Base-by-base conservation (phyloP, 1,284 basidiomycete genomes). In the Apiotrichum laibachii region DNA sequence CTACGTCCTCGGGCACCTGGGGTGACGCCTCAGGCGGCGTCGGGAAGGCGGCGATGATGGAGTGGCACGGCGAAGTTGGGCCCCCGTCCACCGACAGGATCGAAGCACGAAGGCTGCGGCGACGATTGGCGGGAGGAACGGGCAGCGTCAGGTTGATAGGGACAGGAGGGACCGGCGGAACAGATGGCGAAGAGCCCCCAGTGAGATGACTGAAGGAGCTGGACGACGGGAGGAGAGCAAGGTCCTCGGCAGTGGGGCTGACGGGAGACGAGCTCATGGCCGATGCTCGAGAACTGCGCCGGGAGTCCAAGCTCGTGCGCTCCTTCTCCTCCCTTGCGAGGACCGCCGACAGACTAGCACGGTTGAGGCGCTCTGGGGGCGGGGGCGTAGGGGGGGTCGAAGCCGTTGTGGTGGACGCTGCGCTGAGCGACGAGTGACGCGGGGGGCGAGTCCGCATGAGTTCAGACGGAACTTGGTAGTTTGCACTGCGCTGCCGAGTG, bases 21-120 rank as follows among this genome's bases (percentile, higher is more conserved):
- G 40, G 40, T 16, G 40, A 18, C 16, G 3, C 19, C 10, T 37
- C 34, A 7, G 49, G 49, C 1, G 49, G 49, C 1, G 34, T 19
- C 1, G 49, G 49, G 37, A 50, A 50, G 10, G 49, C 34, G 1
- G 49, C 49, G 21, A 50, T 50, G 35, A 50, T 34, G 9, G 49
- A 50, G 12, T 22, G 34, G 21, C 49, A 50, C 5, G 19, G 49
- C 16, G 49, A 50, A 4, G 33, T 35, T 7, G 43, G 6, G 8
- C n/a, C 43, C n/a, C 49, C 37, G 49, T 50, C 49, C 19, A 18
- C n/a, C 35, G 49, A 39, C 49, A 50, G 13, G 4, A 40, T 21
- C n/a, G 35, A 40, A 5, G 10, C 12, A 12, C 49, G 49, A 1
- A 16, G 8, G 37, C 2, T 37, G 49, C 49, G 49, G 9, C 49